These are phyloP conservation scores for Bacterosira constricta DNA, from an alignment of 108 stramenopile species.

Conservation along the genomic window DNA sequence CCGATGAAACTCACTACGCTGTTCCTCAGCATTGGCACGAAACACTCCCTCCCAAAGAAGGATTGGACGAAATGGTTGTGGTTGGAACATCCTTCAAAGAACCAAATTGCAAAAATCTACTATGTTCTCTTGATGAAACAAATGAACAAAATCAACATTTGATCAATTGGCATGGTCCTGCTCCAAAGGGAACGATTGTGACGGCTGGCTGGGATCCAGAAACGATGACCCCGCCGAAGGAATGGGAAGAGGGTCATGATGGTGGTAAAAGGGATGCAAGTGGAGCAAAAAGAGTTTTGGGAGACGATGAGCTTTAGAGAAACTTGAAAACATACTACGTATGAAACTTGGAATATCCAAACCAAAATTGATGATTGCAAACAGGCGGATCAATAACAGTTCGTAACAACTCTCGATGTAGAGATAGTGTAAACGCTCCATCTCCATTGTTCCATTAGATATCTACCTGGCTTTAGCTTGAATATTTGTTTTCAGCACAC, in stretches of 20 bases:
- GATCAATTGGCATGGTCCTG: constrained; percentile 65
- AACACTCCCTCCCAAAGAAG: neutral
- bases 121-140: constrained; percentile 46
- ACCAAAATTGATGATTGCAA: no score
- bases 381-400: no score
- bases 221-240: constrained; percentile 29
- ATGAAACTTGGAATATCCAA: no score
- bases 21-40: neutral
- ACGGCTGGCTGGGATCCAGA: constrained; percentile 48
- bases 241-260: constrained; percentile 19
- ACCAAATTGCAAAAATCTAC: constrained; percentile 60
- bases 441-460: no score
- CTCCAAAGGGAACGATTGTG: constrained; percentile 45
- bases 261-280: constrained; percentile 30
- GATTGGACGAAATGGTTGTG: constrained; percentile 49
- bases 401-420: no score
- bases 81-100: constrained; percentile 68
- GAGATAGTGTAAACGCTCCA: no score
- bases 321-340: no score
- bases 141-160: constrained; percentile 23
- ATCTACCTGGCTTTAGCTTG: no score
- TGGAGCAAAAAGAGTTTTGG: constrained; percentile 5
- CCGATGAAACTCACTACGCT: no score
- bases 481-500: no score
- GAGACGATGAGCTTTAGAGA: no score